A percentile compares a stretch with the other conserved stretches of the same genome.
phyloP scores from a whole-genome alignment of 768 basidiomycete species.

The Tulasnella sp. region DNA sequence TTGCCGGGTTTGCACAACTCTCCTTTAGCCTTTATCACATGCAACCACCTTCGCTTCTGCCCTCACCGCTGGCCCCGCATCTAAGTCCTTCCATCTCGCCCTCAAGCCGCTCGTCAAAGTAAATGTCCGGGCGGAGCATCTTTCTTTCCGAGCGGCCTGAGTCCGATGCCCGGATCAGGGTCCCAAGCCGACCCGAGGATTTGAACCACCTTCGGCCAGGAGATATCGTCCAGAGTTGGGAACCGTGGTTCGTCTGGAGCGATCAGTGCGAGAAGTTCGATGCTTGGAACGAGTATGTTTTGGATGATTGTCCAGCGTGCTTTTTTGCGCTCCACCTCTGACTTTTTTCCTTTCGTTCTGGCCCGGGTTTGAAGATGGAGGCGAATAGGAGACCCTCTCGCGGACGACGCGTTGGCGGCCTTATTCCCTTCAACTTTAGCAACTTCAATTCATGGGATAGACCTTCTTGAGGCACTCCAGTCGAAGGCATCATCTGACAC shows the following conservation, averaged over 20 bases:
- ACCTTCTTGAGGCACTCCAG: constrained; percentile 12
- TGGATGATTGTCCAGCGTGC: neutral
- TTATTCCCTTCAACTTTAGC: constrained; percentile 13
- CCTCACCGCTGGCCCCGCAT: too few species aligned
- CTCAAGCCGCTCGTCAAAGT: too few species aligned
- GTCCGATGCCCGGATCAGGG: neutral
- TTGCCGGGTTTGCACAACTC: too few species aligned
- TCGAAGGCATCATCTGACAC: neutral
- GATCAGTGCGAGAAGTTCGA: constrained; percentile 17
- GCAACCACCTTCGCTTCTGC: too few species aligned
- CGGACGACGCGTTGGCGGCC: constrained; percentile 9
- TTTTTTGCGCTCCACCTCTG: neutral
- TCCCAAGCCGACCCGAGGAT: constrained; percentile 14
- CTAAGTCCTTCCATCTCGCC: too few species aligned
- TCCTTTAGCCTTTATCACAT: too few species aligned
- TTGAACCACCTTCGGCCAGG: neutral
- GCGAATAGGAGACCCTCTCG: constrained; percentile 18
- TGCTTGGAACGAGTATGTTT: constrained; percentile 9
- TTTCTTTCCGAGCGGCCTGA: neutral
- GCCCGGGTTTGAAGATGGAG: constrained; percentile 15
- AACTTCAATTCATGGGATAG: constrained; percentile 7
- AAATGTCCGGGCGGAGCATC: neutral
- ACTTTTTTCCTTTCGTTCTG: neutral
- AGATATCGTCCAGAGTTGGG: constrained; percentile 25
- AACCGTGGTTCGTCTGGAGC: constrained; percentile 24